phyloP scores from a whole-genome alignment of 164 flowering plant genomes.

The Vitis riparia region DNA sequence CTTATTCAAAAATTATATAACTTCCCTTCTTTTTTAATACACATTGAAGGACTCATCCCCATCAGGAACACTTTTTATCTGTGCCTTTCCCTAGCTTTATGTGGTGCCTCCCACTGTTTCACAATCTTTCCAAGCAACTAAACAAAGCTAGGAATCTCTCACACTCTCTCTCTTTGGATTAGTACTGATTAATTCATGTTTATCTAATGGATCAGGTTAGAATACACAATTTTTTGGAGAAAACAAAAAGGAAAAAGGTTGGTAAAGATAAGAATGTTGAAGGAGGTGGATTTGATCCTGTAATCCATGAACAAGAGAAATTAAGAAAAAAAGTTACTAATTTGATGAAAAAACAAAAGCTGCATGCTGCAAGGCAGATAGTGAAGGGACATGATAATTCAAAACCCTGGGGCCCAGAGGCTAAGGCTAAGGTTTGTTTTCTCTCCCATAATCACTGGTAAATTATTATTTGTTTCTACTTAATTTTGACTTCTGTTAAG shows the following conservation, averaged over 20 bases:
- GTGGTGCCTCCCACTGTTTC: too few relatives aligned
- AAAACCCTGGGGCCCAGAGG: constrained; percentile 68
- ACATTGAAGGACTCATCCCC: too few relatives aligned
- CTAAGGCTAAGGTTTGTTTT: constrained; percentile 69
- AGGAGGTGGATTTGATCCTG: constrained; percentile 31
- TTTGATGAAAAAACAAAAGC: constrained; percentile 76
- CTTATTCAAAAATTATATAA: too few relatives aligned
- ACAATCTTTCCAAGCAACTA: too few relatives aligned
- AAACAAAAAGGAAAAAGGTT: constrained; percentile 49
- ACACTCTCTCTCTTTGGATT: neutral
- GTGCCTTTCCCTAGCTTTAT: too few relatives aligned
- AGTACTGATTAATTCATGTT: neutral
- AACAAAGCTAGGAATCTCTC: too few relatives aligned
- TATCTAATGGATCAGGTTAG: constrained; percentile 56
- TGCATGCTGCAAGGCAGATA: constrained; percentile 49
- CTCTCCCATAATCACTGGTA: neutral
- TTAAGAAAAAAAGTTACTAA: constrained; percentile 54
- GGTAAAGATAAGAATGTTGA: constrained; percentile 21
- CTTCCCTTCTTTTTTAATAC: too few relatives aligned
- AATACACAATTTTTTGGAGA: constrained; percentile 73
- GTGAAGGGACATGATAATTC: constrained; percentile 54
- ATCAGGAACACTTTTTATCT: too few relatives aligned
- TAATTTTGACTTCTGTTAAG: neutral
- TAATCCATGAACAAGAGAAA: constrained; percentile 40
- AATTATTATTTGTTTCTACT: neutral